Evolutionary conservation across 1,139 yeast species (phyloP).

Genomic region (Sugiyamaella grinbergsii): DNA sequence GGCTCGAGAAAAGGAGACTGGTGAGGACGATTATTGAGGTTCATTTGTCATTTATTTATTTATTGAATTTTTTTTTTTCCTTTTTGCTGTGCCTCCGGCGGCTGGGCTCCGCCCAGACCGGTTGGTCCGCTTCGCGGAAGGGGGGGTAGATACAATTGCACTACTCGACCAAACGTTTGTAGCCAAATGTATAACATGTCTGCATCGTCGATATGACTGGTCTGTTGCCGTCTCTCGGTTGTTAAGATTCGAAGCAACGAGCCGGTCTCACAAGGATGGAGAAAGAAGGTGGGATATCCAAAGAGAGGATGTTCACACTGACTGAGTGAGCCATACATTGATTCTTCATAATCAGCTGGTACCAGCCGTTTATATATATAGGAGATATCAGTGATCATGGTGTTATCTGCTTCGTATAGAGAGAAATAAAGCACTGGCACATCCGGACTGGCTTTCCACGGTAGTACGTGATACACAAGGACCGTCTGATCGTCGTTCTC

Average conservation of each 20-base stretch:
- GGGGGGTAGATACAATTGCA: conserved; percentile 25
- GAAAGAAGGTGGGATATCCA: conserved; percentile 39
- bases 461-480: conserved; percentile 32
- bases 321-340: conserved; percentile 28
- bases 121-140: conserved; percentile 6
- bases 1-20: conserved; percentile 24
- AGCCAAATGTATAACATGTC: conserved; percentile 32
- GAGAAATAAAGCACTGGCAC: conserved; percentile 41
- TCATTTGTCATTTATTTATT: conserved; percentile 8
- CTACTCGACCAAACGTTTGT: conserved; percentile 34
- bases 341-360: conserved; percentile 18
- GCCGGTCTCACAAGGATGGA: conserved; percentile 47
- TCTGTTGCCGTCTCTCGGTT: neutral
- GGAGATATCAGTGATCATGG: conserved; percentile 29
- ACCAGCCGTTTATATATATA: conserved; percentile 26
- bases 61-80: neutral
- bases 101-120: conserved; percentile 6
- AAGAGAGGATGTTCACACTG: conserved; percentile 43
- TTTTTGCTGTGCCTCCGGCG: neutral
- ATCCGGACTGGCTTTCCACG: conserved; percentile 38
- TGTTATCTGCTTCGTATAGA: conserved; percentile 27
- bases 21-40: conserved; percentile 19
- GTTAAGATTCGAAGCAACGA: neutral
- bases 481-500: conserved; percentile 7
- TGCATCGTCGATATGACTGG: neutral